A percentile compares a stretch with the other conserved stretches of the same genome.
These are phyloP conservation scores for Alternaria solani DNA, from an alignment of 2,329 filamentous ascomycete species.

Conservation along the genomic window DNA sequence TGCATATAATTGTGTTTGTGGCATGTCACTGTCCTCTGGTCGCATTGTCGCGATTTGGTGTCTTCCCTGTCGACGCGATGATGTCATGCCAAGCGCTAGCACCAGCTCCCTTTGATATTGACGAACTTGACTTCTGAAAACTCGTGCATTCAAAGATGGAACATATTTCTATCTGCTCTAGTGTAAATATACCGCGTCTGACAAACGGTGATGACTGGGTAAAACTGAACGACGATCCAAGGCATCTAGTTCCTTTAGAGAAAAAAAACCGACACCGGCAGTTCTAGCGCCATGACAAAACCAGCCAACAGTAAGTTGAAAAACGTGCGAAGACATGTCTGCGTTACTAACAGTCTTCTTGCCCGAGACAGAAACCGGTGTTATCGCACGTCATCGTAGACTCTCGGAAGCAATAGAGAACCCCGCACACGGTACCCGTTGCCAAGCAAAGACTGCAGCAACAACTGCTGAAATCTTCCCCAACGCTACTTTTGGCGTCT, in stretches of 20 bases:
- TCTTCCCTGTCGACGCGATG: neutral
- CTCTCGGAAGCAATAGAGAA: slow-evolving; percentile 4
- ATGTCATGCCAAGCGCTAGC: slow-evolving; percentile 3
- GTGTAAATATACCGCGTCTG: neutral
- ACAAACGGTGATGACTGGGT: neutral
- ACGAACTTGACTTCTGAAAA: neutral
- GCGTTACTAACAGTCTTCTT: neutral
- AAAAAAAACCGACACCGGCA: neutral
- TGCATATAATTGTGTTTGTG: neutral
- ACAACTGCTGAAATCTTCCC: slow-evolving; percentile 6
- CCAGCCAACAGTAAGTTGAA: neutral
- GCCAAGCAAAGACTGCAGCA: slow-evolving; percentile 18
- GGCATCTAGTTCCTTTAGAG: neutral
- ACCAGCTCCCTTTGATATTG: neutral
- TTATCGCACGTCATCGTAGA: neutral
- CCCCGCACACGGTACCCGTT: slow-evolving; percentile 16
- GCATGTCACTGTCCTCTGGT: neutral
- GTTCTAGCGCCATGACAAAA: neutral
- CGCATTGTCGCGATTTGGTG: neutral
- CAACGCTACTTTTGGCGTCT: slow-evolving; percentile 17
- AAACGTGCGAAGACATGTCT: neutral
- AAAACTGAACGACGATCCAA: neutral
- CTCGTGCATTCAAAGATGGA: neutral
- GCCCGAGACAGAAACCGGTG: neutral
- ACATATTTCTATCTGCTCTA: neutral